A percentile compares a stretch with the other conserved stretches of the same genome.
phyloP scores from a whole-genome alignment of 495 filamentous ascomycete species.

The Tetracladium setigerum region DNA sequence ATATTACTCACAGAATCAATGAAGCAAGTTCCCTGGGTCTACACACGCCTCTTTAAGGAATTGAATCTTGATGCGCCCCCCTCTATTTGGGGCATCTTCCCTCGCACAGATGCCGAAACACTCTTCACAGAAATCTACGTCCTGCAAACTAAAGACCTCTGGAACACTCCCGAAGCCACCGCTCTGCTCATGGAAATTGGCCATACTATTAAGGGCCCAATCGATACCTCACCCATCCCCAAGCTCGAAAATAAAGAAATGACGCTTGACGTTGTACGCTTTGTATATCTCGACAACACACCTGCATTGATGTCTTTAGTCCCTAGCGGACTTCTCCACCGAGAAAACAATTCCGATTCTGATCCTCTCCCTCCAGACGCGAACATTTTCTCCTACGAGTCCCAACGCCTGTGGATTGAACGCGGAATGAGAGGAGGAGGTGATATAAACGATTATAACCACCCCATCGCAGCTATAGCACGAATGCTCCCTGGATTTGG shows the following conservation, averaged over 20 bases:
- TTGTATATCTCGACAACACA: conserved; percentile 69
- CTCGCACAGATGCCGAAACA: conserved; percentile 59
- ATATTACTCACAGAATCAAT: conserved; percentile 58
- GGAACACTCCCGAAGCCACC: conserved; percentile 72
- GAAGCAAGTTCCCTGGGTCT: conserved; percentile 71
- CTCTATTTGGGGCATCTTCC: conserved; percentile 71
- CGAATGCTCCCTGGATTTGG: conserved; percentile 6
- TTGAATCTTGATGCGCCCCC: conserved; percentile 67
- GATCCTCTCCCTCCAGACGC: conserved; percentile 62
- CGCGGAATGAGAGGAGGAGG: not conserved
- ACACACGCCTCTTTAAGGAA: conserved; percentile 65
- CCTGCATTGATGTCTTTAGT: conserved; percentile 54
- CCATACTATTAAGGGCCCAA: conserved; percentile 37
- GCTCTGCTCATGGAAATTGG: conserved; percentile 67
- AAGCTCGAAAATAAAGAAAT: conserved; percentile 41
- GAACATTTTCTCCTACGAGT: conserved; percentile 36
- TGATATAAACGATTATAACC: conserved; percentile 1
- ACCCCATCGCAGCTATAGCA: conserved; percentile 16
- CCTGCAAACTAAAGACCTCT: conserved; percentile 73
- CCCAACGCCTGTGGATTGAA: conserved; percentile 3
- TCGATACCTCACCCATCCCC: conserved; percentile 26
- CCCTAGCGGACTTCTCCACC: conserved; percentile 42
- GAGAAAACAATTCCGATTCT: conserved; percentile 48
- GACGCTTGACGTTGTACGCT: conserved; percentile 62
- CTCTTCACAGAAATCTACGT: conserved; percentile 76